phyloP scores from a whole-genome alignment of 1,284 basidiomycete genomes.

The Psilocybe mexicana region DNA sequence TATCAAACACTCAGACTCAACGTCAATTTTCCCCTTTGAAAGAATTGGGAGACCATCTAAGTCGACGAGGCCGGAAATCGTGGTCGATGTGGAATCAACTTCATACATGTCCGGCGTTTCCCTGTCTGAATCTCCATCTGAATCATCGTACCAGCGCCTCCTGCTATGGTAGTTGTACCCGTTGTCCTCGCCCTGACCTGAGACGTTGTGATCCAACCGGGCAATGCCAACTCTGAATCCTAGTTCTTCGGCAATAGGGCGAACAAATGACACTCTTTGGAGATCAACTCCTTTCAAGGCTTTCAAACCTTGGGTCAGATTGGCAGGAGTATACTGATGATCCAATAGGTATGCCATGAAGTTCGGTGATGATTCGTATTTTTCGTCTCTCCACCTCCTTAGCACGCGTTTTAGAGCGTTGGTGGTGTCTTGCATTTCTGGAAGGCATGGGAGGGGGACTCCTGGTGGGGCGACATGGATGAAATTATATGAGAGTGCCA shows the following conservation, averaged over 20 bases:
- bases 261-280: slow-evolving; percentile 27
- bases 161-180: slow-evolving; percentile 21
- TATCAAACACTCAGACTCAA: slow-evolving; percentile 34
- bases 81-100: slow-evolving; percentile 25
- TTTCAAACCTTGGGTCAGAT: slow-evolving; percentile 23
- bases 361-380: slow-evolving; percentile 14
- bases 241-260: slow-evolving; percentile 27
- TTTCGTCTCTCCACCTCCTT: slow-evolving; percentile 30
- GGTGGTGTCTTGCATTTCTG: slow-evolving; percentile 19
- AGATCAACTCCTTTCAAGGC: slow-evolving; percentile 37
- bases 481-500: slow-evolving; percentile 49
- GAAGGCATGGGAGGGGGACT: slow-evolving; percentile 21
- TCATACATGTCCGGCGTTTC: slow-evolving; percentile 32
- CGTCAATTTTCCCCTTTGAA: slow-evolving; percentile 20
- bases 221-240: slow-evolving; percentile 35
- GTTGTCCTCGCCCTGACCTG: slow-evolving; percentile 33
- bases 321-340: slow-evolving; percentile 31
- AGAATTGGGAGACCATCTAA: slow-evolving; percentile 32
- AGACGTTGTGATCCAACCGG: slow-evolving; percentile 35
- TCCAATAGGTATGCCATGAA: slow-evolving; percentile 30
- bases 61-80: slow-evolving; percentile 36
- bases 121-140: slow-evolving; percentile 25
- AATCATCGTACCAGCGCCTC: not conserved
- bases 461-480: slow-evolving; percentile 29
- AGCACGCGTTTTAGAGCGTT: slow-evolving; percentile 28